phyloP scores from a whole-genome alignment of 192 early-diverging fungal genomes.

The Haplosporangium gracile region DNA sequence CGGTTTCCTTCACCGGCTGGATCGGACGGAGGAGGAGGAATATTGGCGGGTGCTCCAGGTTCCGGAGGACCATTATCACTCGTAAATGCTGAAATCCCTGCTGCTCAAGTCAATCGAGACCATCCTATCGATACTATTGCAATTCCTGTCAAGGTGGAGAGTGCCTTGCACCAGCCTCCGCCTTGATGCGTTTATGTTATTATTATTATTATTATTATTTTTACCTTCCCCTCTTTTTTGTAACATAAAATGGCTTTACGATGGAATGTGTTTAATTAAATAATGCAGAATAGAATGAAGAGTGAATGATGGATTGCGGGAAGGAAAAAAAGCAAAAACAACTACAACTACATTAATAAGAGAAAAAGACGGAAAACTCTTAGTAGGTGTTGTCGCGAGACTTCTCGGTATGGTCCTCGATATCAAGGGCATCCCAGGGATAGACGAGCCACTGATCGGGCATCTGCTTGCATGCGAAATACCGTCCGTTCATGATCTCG shows the following conservation, averaged over 20 bases:
- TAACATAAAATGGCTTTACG: no score
- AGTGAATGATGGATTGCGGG: not conserved
- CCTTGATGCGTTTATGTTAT: no score
- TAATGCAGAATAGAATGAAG: not conserved
- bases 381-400: conserved; percentile 48
- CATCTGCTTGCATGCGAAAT: conserved; percentile 80
- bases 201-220: no score
- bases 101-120: no score
- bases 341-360: not conserved
- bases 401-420: conserved; percentile 75
- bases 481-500: conserved; percentile 68
- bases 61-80: no score
- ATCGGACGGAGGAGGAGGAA: not conserved
- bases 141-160: no score
- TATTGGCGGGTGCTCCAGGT: not conserved
- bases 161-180: no score
- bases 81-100: no score
- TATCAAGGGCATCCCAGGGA: conserved; percentile 82
- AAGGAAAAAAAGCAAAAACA: not conserved
- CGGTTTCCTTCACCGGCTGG: no score
- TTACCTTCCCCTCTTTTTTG: no score
- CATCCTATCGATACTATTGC: no score
- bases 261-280: not conserved
- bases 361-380: not conserved
- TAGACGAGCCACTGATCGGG: conserved; percentile 83